Percentiles rank a stretch among this genome's conserved stretches.
Conservation (phyloP, 805 yeast species). For the Torulaspora maleeae region DNA sequence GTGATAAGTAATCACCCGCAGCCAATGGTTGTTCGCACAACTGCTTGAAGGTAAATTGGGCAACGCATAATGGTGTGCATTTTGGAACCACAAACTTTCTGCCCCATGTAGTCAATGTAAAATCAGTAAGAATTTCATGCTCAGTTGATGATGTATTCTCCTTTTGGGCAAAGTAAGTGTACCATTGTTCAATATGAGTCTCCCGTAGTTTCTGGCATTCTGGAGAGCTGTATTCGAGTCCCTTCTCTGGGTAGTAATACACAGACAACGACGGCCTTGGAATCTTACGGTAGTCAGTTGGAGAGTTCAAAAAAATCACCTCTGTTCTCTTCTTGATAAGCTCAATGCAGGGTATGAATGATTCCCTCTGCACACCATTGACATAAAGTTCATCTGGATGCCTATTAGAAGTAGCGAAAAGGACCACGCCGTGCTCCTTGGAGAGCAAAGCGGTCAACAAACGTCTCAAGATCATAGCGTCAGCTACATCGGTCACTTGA, state of each 20-base stretch:
- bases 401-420: conserved; percentile 92
- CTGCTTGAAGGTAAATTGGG: conserved; percentile 82
- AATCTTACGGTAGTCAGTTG: conserved; percentile 88
- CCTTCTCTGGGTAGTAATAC: conserved; percentile 68
- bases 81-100: conserved; percentile 70
- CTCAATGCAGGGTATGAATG: conserved; percentile 89
- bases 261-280: conserved; percentile 79
- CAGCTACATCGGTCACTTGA: conserved; percentile 97
- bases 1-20: conserved; percentile 88
- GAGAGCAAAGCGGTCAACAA: conserved; percentile 61
- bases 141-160: conserved; percentile 34
- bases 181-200: conserved; percentile 74
- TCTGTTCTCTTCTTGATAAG: conserved; percentile 65
- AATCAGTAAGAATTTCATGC: conserved; percentile 21
- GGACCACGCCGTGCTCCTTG: conserved; percentile 72
- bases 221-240: conserved; percentile 48
- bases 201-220: conserved; percentile 48
- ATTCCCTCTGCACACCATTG: conserved; percentile 89
- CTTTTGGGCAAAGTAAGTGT: conserved; percentile 64
- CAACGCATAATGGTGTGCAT: conserved; percentile 74
- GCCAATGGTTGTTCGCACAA: conserved; percentile 84
- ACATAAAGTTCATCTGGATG: conserved; percentile 91
- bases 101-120: conserved; percentile 74
- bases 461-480: conserved; percentile 90
- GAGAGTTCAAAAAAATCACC: conserved; percentile 79